These are phyloP conservation scores for Cladophialophora yegresii DNA, from an alignment of 2,329 filamentous ascomycete genomes.

Conservation along the genomic window DNA sequence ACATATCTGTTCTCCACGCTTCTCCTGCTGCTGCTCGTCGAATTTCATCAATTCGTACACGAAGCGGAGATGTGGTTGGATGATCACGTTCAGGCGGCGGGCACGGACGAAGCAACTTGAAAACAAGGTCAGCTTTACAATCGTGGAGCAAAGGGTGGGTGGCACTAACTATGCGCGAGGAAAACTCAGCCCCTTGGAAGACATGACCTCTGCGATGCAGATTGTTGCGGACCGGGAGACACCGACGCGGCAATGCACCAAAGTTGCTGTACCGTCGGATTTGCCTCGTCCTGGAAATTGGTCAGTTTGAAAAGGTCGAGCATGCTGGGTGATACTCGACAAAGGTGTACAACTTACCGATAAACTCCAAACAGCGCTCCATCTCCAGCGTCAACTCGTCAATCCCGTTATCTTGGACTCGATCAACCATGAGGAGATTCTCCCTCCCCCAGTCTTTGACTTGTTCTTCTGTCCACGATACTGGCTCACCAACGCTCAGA, in stretches of 20 bases:
- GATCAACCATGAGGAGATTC: conserved; percentile 77
- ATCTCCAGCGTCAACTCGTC: conserved; percentile 88
- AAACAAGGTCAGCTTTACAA: neutral
- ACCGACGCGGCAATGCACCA: conserved; percentile 95
- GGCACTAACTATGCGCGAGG: conserved; percentile 75
- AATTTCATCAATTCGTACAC: conserved; percentile 94
- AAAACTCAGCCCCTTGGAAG: conserved; percentile 74
- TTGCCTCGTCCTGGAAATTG: conserved; percentile 70
- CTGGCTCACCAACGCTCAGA: conserved; percentile 85
- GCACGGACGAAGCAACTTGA: conserved; percentile 86
- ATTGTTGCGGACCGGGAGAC: conserved; percentile 95
- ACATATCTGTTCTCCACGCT: conserved; percentile 50
- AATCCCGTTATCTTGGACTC: conserved; percentile 95
- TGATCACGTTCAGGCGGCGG: conserved; percentile 91
- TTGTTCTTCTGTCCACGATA: conserved; percentile 75
- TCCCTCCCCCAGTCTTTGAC: conserved; percentile 72
- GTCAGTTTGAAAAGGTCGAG: conserved; percentile 11
- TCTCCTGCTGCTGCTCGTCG: conserved; percentile 70
- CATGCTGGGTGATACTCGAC: neutral
- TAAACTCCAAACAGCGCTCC: conserved; percentile 81
- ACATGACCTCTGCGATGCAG: conserved; percentile 99
- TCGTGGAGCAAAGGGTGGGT: neutral
- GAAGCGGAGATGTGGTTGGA: conserved; percentile 93
- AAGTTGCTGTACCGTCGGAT: conserved; percentile 73
- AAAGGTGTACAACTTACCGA: conserved; percentile 64